phyloP scores from a whole-genome alignment of 2,329 filamentous ascomycete genomes.

The Lasiodiplodia theobromae region DNA sequence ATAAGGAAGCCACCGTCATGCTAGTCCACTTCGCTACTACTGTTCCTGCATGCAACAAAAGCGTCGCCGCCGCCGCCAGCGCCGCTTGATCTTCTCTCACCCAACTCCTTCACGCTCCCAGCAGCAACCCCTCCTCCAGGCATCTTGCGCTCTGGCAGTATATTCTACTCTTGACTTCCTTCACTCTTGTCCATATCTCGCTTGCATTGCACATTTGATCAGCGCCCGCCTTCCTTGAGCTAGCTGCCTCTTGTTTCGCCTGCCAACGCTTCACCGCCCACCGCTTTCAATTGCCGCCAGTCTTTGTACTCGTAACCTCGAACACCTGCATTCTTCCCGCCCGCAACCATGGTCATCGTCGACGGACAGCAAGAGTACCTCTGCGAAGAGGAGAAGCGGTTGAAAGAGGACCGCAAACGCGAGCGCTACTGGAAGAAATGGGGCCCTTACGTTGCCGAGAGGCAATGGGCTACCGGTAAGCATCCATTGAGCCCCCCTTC shows the following conservation, averaged over 20 bases:
- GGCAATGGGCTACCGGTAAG: constrained; percentile 93
- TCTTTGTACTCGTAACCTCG: constrained; percentile 7
- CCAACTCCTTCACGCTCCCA: constrained; percentile 1
- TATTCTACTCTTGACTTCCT: neutral
- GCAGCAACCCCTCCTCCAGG: constrained; percentile 6
- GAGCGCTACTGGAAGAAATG: constrained; percentile 98
- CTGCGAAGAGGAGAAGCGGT: constrained; percentile 87
- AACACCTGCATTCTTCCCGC: neutral
- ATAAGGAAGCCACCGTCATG: constrained; percentile 30
- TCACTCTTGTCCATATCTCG: constrained; percentile 15
- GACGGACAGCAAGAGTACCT: constrained; percentile 82
- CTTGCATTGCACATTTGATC: constrained; percentile 22
- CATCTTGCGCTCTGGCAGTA: constrained; percentile 14
- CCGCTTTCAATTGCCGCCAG: constrained; percentile 5
- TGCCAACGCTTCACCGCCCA: constrained; percentile 1
- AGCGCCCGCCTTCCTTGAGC: constrained; percentile 23
- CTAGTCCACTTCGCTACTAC: constrained; percentile 26
- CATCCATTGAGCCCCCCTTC: constrained; percentile 29
- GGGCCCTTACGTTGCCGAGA: constrained; percentile 91
- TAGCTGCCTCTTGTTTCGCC: neutral
- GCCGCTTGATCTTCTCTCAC: neutral
- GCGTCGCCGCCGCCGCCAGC: constrained; percentile 5
- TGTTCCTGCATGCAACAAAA: constrained; percentile 30
- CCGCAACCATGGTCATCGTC: constrained; percentile 78
- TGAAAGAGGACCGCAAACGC: constrained; percentile 83